Base-by-base conservation (phyloP, 2,329 filamentous ascomycete genomes). In the Claviceps humidiphila region DNA sequence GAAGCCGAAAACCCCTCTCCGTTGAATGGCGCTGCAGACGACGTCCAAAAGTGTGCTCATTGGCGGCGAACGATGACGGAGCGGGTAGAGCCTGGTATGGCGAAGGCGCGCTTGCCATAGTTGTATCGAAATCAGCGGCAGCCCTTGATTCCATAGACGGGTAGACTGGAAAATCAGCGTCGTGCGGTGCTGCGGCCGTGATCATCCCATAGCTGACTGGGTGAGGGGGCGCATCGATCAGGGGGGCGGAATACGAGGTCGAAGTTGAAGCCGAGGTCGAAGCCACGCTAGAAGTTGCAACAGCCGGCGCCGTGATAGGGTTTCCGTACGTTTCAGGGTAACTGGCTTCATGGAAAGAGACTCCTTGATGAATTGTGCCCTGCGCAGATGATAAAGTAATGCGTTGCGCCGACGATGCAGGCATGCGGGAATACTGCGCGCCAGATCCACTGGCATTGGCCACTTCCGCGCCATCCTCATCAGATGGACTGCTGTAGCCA, bases 31-130 rank as follows among this genome's bases (percentile, higher is more conserved):
- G 78, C 48, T 87, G 84, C 4, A 94, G 70, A 4, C 84, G 76
- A 7, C 86, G 79, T 11, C 81, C 81, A 58, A 94, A 90, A 1
- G 76, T 82, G 1, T 72, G 69, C 63, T 90, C 86, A 26, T 79
- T 72, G 53, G 77, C 75, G 9, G 80, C 74, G 62, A 83, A 82
- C 0, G 80, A 81, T 22, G 64, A 68, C 0, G 78, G 76, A 1
- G 69, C 56, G 1, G 71, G 66, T 16, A 76, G 62, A 0, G 65
- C 57, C 6, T 63, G 61, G 41, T 68, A 70, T 2, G 65, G 61
- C 7, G 63, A 58, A 3, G 54, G 54, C 16, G 45, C 47, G 20
- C 57, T 38, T 14, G 66, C 54, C 51, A 55, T 20, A 51, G 51
- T 58, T 47, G 13, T 14, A 22, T 52, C 54, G 50, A 55, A 49